Evolutionary conservation across 1,284 basidiomycete genomes (phyloP).

Genomic region (Trametes hirsuta): DNA sequence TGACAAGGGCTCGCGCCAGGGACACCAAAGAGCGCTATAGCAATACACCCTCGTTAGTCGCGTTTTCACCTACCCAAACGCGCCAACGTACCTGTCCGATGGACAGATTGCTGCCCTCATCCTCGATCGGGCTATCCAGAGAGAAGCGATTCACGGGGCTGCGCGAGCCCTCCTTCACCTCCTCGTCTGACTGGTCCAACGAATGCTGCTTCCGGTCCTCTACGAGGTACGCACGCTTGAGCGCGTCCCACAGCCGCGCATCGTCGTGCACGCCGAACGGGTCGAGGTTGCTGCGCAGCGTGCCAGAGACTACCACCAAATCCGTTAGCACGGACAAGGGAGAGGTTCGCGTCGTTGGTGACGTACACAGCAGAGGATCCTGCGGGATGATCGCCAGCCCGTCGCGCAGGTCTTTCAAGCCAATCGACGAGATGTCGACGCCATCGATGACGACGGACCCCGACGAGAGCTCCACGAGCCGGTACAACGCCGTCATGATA

Average conservation of each 20-base stretch:
- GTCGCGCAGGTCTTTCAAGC: constrained; percentile 64
- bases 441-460: constrained; percentile 70
- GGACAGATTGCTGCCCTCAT: constrained; percentile 80
- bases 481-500: constrained; percentile 51
- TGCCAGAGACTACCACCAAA: constrained; percentile 56
- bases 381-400: constrained; percentile 87
- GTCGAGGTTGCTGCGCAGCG: constrained; percentile 81
- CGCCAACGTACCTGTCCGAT: constrained; percentile 31
- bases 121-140: constrained; percentile 81
- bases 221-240: constrained; percentile 79
- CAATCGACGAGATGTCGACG: constrained; percentile 68
- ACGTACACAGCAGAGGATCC: constrained; percentile 50
- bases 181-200: constrained; percentile 25
- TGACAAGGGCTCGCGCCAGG: constrained; percentile 81
- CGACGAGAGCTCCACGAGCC: constrained; percentile 60
- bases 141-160: constrained; percentile 51
- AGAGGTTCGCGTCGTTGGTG: background rate
- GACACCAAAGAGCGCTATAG: constrained; percentile 84
- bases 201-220: constrained; percentile 38
- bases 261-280: constrained; percentile 82
- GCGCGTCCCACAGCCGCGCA: constrained; percentile 78
- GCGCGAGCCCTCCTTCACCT: constrained; percentile 23
- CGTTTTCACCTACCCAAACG: background rate
- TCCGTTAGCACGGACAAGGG: background rate
- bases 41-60: background rate